Evolutionary conservation across 208 protist species (phyloP).

Genomic region (Crithidia sp.): DNA sequence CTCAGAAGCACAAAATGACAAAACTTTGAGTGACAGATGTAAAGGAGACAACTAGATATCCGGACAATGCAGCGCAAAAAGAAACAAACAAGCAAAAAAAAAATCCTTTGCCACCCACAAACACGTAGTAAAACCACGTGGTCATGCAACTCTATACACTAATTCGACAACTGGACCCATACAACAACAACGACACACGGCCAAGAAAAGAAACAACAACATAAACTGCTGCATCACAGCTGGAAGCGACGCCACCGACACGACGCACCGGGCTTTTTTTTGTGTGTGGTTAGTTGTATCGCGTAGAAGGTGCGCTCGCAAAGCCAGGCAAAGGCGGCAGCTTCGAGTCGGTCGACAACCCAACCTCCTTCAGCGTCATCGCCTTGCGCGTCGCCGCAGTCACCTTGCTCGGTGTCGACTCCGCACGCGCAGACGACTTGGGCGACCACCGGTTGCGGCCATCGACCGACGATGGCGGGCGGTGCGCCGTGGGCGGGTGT

Average conservation of each 20-base stretch:
- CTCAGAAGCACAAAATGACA: no score
- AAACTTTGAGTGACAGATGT: no score
- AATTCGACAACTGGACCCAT: no score
- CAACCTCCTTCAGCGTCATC: slow-evolving; percentile 1
- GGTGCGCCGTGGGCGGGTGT: slow-evolving; percentile 21
- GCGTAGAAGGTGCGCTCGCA: not conserved
- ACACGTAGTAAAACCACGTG: not conserved
- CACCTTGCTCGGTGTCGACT: slow-evolving; percentile 11
- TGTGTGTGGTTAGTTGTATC: not conserved
- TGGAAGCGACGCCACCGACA: not conserved
- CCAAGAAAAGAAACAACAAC: not conserved
- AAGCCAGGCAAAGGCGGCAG: slow-evolving; percentile 1
- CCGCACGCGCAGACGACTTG: slow-evolving; percentile 16
- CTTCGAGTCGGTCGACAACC: not conserved
- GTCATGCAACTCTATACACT: not conserved
- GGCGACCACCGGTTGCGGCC: not conserved
- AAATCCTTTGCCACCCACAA: not conserved
- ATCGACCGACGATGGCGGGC: not conserved
- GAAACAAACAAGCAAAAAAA: slow-evolving; percentile 10
- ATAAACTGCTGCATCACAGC: not conserved
- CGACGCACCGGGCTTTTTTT: no score
- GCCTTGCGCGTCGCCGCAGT: not conserved
- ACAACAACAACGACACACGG: no score
- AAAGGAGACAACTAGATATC: no score
- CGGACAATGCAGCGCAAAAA: not conserved